Evolutionary conservation across 805 yeast species (phyloP), one percentile per base, ranked within the genome.

Genomic region (Saturnispora kantuleensis): DNA sequence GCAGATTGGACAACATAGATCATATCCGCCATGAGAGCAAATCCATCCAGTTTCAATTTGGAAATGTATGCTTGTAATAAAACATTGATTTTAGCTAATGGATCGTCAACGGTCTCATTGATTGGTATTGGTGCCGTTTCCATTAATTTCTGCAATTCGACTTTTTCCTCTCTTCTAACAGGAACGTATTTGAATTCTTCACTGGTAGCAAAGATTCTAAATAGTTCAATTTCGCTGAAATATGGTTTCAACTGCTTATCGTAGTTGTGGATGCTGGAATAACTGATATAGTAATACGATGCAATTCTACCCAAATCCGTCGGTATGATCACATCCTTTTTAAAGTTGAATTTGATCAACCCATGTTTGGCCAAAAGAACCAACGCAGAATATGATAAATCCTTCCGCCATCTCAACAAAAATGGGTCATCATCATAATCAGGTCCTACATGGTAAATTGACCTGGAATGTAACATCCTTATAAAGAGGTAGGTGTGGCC

Each of bases 21-120:
- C 96, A 89, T 87, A 66, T 93, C 99, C 0, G 96, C 79, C 73
- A 83, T 78, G 48, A 94, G 64, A 0, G 97, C 96, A 65, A 86
- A 85, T 0, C 97, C 97, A 1, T 84, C 93, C 13, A 93, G 66
- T 9, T 69, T 66, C 18, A 89, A 65, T 32, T 80, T 64, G 1
- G 96, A 84, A n/a, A 93, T 84, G 55, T 84, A 87, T 0, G 96
- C 76, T 57, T 93, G 98, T 10, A 93, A 64, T 32, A 93, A 62
- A 7, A 87, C 76, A 52, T 81, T 87, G 16, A 85, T 74, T 59
- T 93, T 93, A 0, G 95, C 83, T 13, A 76, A 59, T 0, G 89
- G 80, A 47, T 86, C 90, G 38, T 72, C 77, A 0, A 79, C 64
- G 4, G 72, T 63, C 50, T 86, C 96, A 53, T 76, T 79, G 26